These are phyloP conservation scores for Botrytis cinerea DNA, from an alignment of 2,329 filamentous ascomycete species.

Conservation along the genomic window DNA sequence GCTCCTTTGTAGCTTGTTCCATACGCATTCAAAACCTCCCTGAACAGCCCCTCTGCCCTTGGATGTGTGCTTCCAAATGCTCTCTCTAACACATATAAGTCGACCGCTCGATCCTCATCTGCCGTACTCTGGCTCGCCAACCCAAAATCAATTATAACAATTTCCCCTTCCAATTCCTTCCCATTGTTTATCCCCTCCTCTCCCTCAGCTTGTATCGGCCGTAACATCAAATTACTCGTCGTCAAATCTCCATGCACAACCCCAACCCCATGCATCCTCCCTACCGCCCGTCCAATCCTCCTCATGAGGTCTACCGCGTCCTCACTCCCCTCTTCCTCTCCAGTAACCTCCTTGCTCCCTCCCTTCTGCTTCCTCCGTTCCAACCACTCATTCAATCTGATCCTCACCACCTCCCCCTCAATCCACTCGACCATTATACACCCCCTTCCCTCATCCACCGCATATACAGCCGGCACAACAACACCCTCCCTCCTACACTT, in stretches of 20 bases:
- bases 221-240: constrained; percentile 93
- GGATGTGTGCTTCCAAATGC: constrained; percentile 96
- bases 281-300: constrained; percentile 70
- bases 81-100: constrained; percentile 91
- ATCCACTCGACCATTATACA: constrained; percentile 89
- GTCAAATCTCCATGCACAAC: constrained; percentile 95
- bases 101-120: constrained; percentile 93
- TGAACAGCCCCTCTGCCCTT: constrained; percentile 74
- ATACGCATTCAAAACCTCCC: constrained; percentile 74
- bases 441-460: constrained; percentile 60
- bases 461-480: constrained; percentile 78
- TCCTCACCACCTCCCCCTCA: constrained; percentile 68
- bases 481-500: constrained; percentile 79
- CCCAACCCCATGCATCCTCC: constrained; percentile 76
- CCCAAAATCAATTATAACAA: constrained; percentile 93
- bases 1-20: constrained; percentile 73
- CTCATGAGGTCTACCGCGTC: constrained; percentile 64
- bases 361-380: constrained; percentile 42
- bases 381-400: constrained; percentile 69
- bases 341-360: constrained; percentile 27
- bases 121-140: constrained; percentile 77
- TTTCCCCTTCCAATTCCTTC: constrained; percentile 62
- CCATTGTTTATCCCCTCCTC: constrained; percentile 30
- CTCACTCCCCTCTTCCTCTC: constrained; percentile 48
- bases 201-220: constrained; percentile 37